Conservation (phyloP, 805 yeast genomes). For the Pichia nanzhaoensis region DNA sequence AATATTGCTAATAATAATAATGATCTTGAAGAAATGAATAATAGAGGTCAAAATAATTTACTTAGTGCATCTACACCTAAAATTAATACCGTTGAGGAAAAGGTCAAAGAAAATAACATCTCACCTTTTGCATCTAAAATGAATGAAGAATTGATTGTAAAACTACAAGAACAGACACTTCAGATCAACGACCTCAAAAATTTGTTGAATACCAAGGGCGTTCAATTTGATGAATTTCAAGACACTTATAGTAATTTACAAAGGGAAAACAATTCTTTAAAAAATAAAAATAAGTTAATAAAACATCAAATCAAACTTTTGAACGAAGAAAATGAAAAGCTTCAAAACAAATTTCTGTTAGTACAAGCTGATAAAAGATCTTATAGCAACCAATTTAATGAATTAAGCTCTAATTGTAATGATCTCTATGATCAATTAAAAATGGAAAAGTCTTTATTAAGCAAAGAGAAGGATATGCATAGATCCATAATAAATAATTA, state of each 20-base stretch:
- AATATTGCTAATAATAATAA: no score
- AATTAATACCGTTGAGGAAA: not conserved
- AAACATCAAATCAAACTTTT: not conserved
- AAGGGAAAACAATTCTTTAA: not conserved
- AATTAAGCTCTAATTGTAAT: not conserved
- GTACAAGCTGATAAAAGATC: not conserved
- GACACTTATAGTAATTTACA: not conserved
- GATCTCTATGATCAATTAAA: not conserved
- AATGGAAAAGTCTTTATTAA: not conserved
- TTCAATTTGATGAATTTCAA: not conserved
- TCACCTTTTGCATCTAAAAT: not conserved
- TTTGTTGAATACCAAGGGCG: not conserved
- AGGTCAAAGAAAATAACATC: not conserved
- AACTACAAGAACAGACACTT: not conserved
- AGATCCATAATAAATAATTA: not conserved
- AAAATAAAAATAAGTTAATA: not conserved
- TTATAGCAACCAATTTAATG: not conserved
- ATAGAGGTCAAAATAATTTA: not conserved
- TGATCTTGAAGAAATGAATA: not conserved
- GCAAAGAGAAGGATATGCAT: slow-evolving; percentile 5
- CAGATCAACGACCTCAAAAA: not conserved
- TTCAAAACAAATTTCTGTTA: not conserved
- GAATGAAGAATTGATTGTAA: not conserved
- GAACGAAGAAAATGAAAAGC: not conserved
- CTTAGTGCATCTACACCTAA: slow-evolving; percentile 8